Base-by-base conservation (phyloP, 495 filamentous ascomycete species). In the Cercophora newfieldiana region DNA sequence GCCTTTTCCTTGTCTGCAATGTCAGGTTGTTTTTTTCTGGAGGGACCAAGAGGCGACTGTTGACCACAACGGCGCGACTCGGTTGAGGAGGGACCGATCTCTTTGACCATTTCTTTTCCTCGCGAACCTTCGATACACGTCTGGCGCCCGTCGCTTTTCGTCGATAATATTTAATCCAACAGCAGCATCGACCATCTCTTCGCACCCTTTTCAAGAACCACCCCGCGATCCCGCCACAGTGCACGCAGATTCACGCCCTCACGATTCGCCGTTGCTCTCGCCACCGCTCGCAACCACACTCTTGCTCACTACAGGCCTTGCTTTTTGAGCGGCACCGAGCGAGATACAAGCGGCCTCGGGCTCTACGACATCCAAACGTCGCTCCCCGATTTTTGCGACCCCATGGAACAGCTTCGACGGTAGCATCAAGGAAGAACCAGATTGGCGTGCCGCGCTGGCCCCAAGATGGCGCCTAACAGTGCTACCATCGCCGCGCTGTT, bases 401-500 rank as follows among this genome's bases (percentile, higher is more conserved):
- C 62, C 72, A 75, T 75, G 74, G 74, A 75, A 61, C 61, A 53
- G 25, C 61, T 50, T 67, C 63, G 63, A 50, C 66, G 71, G 60
- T 72, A 74, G 66, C 69, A 66, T 49, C 66, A 51, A 30, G 19
- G 61, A 57, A 19, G 30, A 65, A 64, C 48, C 67, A 65, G 62
- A 61, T 66, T 50, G 67, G 72, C 63, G 57, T 25, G n/a, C 55
- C 54, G 64, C 59, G 51, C 67, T 55, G 16, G 33, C 61, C 47
- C 49, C 21, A 65, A 67, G 74, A 96, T 96, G 93, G 85, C 91
- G 63, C 88, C 91, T 7, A 85, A 85, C 30, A 86, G 83, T 68
- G 75, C 84, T 19, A 83, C 89, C 74, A 83, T 93, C 68, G 82
- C 89, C 48, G 82, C 82, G 74, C 91, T 96, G 77, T 81, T 98